Evolutionary conservation across 2,329 filamentous ascomycete species (phyloP).

Genomic region (Plectosphaerella plurivora): DNA sequence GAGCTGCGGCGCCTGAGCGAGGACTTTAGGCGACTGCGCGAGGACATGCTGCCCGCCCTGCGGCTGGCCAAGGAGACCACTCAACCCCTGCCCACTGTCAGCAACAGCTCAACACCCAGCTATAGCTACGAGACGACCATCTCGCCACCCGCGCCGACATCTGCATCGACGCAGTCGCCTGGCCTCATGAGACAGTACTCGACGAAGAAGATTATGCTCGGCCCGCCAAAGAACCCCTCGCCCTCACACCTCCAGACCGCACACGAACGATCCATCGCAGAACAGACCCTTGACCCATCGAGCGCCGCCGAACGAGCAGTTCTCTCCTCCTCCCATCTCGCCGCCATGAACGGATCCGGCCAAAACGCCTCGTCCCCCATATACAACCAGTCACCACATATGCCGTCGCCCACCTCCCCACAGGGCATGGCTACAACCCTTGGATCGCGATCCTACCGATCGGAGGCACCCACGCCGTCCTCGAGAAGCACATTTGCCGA

Average conservation of each 20-base stretch:
- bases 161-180: constrained; percentile 44
- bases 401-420: constrained; percentile 67
- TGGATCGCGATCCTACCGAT: constrained; percentile 56
- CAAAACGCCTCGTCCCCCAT: constrained; percentile 48
- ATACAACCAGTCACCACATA: constrained; percentile 59
- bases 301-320: constrained; percentile 64
- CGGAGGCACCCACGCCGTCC: constrained; percentile 48
- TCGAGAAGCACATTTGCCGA: constrained; percentile 49
- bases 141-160: constrained; percentile 54
- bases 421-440: constrained; percentile 53
- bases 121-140: constrained; percentile 50
- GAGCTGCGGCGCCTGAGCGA: constrained; percentile 81
- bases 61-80: constrained; percentile 88
- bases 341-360: constrained; percentile 62
- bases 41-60: constrained; percentile 87
- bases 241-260: constrained; percentile 68
- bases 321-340: constrained; percentile 64
- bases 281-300: constrained; percentile 63
- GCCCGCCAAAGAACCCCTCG: constrained; percentile 71
- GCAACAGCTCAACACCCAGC: constrained; percentile 30
- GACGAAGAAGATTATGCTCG: constrained; percentile 70
- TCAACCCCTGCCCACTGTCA: constrained; percentile 58
- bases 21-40: constrained; percentile 81
- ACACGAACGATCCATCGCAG: constrained; percentile 61
- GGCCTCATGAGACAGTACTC: constrained; percentile 68